phyloP scores from a whole-genome alignment of 2,329 filamentous ascomycete species.

The Colletotrichum cuscutae region DNA sequence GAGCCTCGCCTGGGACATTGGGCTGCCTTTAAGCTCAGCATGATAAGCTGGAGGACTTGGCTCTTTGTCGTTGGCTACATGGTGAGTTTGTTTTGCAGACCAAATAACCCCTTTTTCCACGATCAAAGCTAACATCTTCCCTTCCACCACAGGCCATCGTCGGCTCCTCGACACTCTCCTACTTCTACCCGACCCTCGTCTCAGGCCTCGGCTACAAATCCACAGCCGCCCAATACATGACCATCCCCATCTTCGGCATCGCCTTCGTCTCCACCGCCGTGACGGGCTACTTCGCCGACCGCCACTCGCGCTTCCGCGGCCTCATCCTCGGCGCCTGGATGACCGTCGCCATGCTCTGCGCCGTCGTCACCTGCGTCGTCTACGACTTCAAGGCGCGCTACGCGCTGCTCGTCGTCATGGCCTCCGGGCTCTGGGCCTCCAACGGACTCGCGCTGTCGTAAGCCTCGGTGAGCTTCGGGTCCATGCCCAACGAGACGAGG shows the following conservation, averaged over 20 bases:
- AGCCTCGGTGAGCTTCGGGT: constrained; percentile 60
- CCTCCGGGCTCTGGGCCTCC: constrained; percentile 63
- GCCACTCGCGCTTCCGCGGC: constrained; percentile 54
- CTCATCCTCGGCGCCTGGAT: constrained; percentile 61
- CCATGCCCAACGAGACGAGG: constrained; percentile 59
- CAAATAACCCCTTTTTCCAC: too few relatives aligned
- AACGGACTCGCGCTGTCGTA: constrained; percentile 63
- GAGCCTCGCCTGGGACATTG: constrained; percentile 58
- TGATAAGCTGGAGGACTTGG: constrained; percentile 54
- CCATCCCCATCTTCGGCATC: constrained; percentile 61
- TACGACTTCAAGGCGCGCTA: constrained; percentile 64
- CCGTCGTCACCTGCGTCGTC: constrained; percentile 56
- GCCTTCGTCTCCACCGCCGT: constrained; percentile 61
- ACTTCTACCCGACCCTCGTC: constrained; percentile 48
- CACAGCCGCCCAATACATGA: constrained; percentile 49
- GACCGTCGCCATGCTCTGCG: constrained; percentile 48
- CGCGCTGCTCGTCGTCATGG: constrained; percentile 64
- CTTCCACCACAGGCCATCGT: constrained; percentile 40
- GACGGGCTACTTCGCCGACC: constrained; percentile 59
- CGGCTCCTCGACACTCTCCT: constrained; percentile 44
- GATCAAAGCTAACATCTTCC: neutral
- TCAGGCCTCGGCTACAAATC: constrained; percentile 44
- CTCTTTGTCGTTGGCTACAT: constrained; percentile 53
- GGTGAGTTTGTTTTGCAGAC: constrained; percentile 34
- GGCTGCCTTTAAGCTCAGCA: constrained; percentile 35